A percentile compares a stretch with the other conserved stretches of the same genome.
These are phyloP conservation scores for Lomentospora prolificans DNA, from an alignment of 2,329 filamentous ascomycete genomes.

Conservation along the genomic window DNA sequence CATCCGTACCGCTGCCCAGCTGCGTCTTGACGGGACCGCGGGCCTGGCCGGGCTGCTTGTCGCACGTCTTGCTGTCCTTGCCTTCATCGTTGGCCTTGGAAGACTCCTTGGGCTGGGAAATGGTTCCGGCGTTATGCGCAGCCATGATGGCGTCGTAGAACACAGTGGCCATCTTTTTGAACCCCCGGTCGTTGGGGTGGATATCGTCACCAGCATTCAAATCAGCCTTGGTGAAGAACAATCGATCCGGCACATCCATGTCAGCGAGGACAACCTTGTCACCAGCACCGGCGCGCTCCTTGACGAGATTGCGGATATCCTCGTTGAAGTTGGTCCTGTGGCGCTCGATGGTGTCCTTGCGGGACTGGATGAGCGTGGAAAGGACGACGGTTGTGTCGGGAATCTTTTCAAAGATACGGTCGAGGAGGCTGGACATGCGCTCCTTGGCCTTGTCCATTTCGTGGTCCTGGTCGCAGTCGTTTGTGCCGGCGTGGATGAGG, in stretches of 20 bases:
- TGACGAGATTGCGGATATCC: conserved; percentile 20
- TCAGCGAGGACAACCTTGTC: conserved; percentile 11
- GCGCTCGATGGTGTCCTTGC: conserved; percentile 1
- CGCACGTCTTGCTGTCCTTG: conserved; percentile 4
- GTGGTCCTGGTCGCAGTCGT: conserved; percentile 13
- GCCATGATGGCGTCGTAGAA: conserved; percentile 20
- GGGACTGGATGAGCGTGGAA: conserved; percentile 11
- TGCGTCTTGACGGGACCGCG: conserved; percentile 10
- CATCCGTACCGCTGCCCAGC: conserved; percentile 11
- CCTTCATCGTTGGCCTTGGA: background rate
- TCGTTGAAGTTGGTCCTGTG: conserved; percentile 22
- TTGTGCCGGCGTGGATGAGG: conserved; percentile 16
- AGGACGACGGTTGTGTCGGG: conserved; percentile 13
- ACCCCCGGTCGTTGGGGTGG: conserved; percentile 28
- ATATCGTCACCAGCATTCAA: conserved; percentile 27
- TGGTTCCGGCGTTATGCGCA: background rate
- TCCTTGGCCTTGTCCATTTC: conserved; percentile 11
- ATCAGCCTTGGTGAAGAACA: background rate
- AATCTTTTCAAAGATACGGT: conserved; percentile 10
- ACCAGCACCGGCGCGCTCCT: conserved; percentile 6
- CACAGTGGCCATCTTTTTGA: conserved; percentile 30
- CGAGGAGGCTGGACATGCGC: conserved; percentile 13
- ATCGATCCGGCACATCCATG: conserved; percentile 8
- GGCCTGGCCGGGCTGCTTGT: conserved; percentile 10
- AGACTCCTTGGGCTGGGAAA: background rate